Conservation (phyloP, 139 green algal species). For the Picochlorum sp. region DNA sequence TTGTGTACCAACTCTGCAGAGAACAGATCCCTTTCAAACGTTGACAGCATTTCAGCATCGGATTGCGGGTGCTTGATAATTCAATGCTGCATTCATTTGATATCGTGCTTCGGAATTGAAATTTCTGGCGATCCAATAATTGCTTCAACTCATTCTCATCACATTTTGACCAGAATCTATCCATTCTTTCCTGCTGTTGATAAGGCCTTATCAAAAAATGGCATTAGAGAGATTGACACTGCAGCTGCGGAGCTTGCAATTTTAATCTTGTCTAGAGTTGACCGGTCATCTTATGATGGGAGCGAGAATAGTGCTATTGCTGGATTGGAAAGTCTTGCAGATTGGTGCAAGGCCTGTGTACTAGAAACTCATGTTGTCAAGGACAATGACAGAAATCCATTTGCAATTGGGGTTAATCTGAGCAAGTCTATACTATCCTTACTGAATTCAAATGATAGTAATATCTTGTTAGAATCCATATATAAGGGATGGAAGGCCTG, state of each 20-base stretch:
- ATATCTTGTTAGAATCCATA: neutral
- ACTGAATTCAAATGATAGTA: neutral
- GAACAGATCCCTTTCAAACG: neutral
- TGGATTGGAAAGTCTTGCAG: neutral
- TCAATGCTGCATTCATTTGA: neutral
- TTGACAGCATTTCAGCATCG: neutral
- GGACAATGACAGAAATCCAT: neutral
- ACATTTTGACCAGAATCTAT: neutral
- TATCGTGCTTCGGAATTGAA: neutral
- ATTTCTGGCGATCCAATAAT: neutral
- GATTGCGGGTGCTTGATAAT: neutral
- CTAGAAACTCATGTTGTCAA: neutral
- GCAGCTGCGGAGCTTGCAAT: neutral
- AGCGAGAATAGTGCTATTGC: too few species aligned
- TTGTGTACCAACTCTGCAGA: neutral
- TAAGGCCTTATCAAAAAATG: neutral
- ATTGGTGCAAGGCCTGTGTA: neutral
- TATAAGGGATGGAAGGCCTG: neutral
- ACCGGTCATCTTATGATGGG: neutral
- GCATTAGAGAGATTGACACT: neutral
- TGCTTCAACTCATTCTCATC: neutral
- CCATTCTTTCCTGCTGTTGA: neutral
- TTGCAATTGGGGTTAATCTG: neutral
- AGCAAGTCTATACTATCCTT: neutral
- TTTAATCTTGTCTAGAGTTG: neutral